Evolutionary conservation across 2,329 filamentous ascomycete genomes (phyloP), one percentile per base, ranked within the genome.

Genomic region (Orbilia blumenaviensis): DNA sequence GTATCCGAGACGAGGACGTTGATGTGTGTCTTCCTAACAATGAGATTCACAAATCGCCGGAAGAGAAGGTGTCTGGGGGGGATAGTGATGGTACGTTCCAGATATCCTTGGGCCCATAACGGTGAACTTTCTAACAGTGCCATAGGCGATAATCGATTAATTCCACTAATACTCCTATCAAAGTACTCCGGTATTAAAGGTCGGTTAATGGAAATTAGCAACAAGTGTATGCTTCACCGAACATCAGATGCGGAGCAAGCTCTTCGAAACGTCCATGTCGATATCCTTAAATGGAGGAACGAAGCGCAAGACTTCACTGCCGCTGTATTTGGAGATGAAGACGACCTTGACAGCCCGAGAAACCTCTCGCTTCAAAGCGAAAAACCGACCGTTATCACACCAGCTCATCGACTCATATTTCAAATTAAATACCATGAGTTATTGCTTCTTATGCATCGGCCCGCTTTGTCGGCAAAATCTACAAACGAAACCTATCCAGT

Each of bases 1-100:
- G 85, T 18, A 85, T 89, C 9, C 84, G 85, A 60, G 87, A 89
- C 74, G 85, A 88, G 46, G 87, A 89, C 67, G 81, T 88, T 4
- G 87, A 89, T 78, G 87, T 89, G 0, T 89, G 87, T 76, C 86
- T 86, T 67, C 86, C 85, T 0, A 84, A 84, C 0, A 80, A 84
- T 1, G 87, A 88, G 78, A 80, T 80, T 1, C 87, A 88, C 73
- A 71, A 77, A 23, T 80, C 78, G 44, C 66, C 46, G 10, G 44
- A 72, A 50, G n/a, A 46, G 52, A 79, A 64, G 16, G 48, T 58
- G 25, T 3, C 42, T 14, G 56, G 50, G 80, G 0, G 78, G 78
- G 2, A 46, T 42, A 4, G 10, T 36, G 38, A 36, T 46, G 6
- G 63, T 67, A 23, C 6, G 27, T 29, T 69, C 69, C 21, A 7